A percentile compares a stretch with the other conserved stretches of the same genome.
Evolutionary conservation across 2,329 filamentous ascomycete species (phyloP).

Genomic region (Fusarium phyllophilum): DNA sequence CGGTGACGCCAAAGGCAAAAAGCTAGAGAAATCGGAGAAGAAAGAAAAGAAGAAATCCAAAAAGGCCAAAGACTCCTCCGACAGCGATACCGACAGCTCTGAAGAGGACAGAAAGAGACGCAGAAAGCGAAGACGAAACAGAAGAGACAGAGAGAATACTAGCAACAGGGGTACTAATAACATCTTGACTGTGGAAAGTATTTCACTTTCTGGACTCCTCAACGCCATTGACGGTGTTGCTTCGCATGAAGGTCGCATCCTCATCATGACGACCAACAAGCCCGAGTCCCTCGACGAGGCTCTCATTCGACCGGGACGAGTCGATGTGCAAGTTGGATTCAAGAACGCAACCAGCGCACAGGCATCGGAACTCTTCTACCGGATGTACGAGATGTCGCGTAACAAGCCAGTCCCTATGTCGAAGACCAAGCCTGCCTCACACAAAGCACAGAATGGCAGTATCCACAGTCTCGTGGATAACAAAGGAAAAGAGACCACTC

Average conservation of each 20-base stretch:
- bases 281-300: constrained; percentile 78
- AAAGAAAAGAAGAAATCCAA: constrained; percentile 44
- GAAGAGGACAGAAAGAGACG: constrained; percentile 37
- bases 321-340: constrained; percentile 76
- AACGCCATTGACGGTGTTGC: constrained; percentile 88
- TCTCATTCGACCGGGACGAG: constrained; percentile 76
- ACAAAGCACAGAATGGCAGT: constrained; percentile 17
- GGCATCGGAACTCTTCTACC: constrained; percentile 66
- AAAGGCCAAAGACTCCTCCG: constrained; percentile 40
- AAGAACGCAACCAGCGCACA: constrained; percentile 66
- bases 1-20: constrained; percentile 1
- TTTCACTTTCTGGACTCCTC: constrained; percentile 80
- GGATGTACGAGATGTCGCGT: constrained; percentile 65
- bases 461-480: constrained; percentile 1
- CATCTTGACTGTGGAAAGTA: constrained; percentile 52
- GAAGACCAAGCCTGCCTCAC: background rate
- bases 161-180: constrained; percentile 39
- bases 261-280: constrained; percentile 86
- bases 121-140: constrained; percentile 32
- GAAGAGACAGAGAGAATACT: constrained; percentile 29
- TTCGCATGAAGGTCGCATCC: constrained; percentile 79
- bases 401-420: constrained; percentile 18
- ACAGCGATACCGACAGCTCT: constrained; percentile 39
- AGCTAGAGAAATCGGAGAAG: constrained; percentile 13
- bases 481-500: constrained; percentile 37